These are phyloP conservation scores for Trametes cubensis DNA, from an alignment of 768 basidiomycete species.

Conservation along the genomic window DNA sequence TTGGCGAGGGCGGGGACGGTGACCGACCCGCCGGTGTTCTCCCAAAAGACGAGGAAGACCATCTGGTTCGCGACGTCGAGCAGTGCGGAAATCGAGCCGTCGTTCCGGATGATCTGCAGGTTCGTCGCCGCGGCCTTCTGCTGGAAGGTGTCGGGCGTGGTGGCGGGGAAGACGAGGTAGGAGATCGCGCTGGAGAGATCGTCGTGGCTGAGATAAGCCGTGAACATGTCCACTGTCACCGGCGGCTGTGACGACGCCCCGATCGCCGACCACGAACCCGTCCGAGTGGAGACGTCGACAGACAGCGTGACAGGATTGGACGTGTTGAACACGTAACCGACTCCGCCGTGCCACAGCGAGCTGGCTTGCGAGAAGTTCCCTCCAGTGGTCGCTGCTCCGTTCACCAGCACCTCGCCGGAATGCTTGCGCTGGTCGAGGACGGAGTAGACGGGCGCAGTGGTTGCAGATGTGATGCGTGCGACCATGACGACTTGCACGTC, in stretches of 20 bases:
- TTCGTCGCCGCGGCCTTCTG: slow-evolving; percentile 37
- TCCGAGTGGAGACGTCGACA: slow-evolving; percentile 46
- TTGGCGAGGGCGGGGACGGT: slow-evolving; percentile 35
- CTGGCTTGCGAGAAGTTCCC: slow-evolving; percentile 34
- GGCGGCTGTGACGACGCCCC: slow-evolving; percentile 63
- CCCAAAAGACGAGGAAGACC: slow-evolving; percentile 59
- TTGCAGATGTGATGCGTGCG: slow-evolving; percentile 49
- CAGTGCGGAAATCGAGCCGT: slow-evolving; percentile 52
- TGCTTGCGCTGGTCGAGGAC: slow-evolving; percentile 64
- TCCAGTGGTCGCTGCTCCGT: slow-evolving; percentile 33
- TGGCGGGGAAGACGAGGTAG: slow-evolving; percentile 59
- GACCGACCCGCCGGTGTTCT: slow-evolving; percentile 45
- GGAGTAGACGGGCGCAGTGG: slow-evolving; percentile 52
- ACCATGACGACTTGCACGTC: slow-evolving; percentile 65
- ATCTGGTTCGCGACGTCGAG: slow-evolving; percentile 45
- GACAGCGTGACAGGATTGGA: slow-evolving; percentile 37
- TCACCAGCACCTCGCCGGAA: slow-evolving; percentile 44
- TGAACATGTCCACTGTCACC: slow-evolving; percentile 56
- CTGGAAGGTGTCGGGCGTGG: slow-evolving; percentile 41
- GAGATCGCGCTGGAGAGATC: slow-evolving; percentile 37
- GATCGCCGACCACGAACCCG: slow-evolving; percentile 60
- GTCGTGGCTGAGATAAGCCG: slow-evolving; percentile 55
- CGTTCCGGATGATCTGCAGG: slow-evolving; percentile 48
- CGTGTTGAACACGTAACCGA: slow-evolving; percentile 56
- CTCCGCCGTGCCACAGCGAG: slow-evolving; percentile 60